phyloP scores from a whole-genome alignment of 345 rosid genomes.

The Ceriops decandra region DNA sequence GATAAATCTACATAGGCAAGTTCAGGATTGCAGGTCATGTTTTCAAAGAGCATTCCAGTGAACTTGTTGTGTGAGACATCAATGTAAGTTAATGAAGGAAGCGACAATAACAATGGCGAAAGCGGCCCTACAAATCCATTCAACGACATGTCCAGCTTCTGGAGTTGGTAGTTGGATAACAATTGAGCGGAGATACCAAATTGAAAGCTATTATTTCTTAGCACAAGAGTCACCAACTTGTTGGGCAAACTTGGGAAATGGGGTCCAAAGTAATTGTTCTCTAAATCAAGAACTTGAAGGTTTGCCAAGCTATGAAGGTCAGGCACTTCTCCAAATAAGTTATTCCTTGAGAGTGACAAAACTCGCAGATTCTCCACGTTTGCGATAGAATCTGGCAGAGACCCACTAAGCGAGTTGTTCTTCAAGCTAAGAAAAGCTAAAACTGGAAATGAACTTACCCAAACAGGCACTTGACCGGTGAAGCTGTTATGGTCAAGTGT shows the following conservation, averaged over 20 bases:
- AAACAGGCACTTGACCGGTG: slow-evolving; percentile 40
- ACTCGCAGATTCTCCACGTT: slow-evolving; percentile 36
- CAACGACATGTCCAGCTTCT: slow-evolving; percentile 55
- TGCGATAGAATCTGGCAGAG: slow-evolving; percentile 39
- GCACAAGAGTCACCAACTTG: slow-evolving; percentile 32
- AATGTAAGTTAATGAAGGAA: slow-evolving; percentile 44
- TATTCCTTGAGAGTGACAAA: slow-evolving; percentile 38
- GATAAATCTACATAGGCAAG: slow-evolving; percentile 48
- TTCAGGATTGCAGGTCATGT: slow-evolving; percentile 47
- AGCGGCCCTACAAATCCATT: slow-evolving; percentile 57
- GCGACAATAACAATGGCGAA: slow-evolving; percentile 39
- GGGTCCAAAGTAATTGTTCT: slow-evolving; percentile 50
- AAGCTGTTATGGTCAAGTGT: slow-evolving; percentile 46
- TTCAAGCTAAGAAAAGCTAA: slow-evolving; percentile 52
- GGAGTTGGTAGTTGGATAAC: slow-evolving; percentile 39
- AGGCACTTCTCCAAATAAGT: slow-evolving; percentile 53
- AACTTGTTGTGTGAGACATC: slow-evolving; percentile 48
- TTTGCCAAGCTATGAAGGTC: slow-evolving; percentile 41
- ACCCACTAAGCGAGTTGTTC: slow-evolving; percentile 50
- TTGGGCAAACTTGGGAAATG: slow-evolving; percentile 42
- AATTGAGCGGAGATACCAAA: slow-evolving; percentile 42
- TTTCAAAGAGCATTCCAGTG: slow-evolving; percentile 41
- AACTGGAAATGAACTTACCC: slow-evolving; percentile 35
- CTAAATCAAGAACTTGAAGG: slow-evolving; percentile 56
- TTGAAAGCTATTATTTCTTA: slow-evolving; percentile 49